A percentile compares a stretch with the other conserved stretches of the same genome.
Conservation (phyloP, 2,329 filamentous ascomycete genomes). For the Alternaria atra region DNA sequence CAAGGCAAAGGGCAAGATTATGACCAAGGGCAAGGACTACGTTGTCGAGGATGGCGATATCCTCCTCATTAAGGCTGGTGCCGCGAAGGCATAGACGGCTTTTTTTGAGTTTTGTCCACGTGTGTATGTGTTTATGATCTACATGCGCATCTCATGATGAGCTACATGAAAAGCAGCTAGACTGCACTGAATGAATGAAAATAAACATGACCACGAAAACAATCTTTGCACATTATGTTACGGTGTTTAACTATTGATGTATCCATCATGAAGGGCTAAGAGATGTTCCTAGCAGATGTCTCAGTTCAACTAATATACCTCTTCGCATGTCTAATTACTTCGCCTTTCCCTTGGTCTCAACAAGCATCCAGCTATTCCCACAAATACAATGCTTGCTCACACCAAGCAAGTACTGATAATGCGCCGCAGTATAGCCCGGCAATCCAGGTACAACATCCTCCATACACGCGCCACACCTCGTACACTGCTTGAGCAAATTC, state of each 20-base stretch:
- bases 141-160: slow-evolving; percentile 22
- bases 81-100: slow-evolving; percentile 70
- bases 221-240: neutral
- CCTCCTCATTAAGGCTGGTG: slow-evolving; percentile 88
- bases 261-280: neutral
- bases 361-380: slow-evolving; percentile 50
- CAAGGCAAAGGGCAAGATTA: slow-evolving; percentile 92
- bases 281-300: neutral
- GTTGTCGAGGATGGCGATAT: slow-evolving; percentile 84
- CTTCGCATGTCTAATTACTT: neutral
- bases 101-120: slow-evolving; percentile 9
- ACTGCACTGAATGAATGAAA: slow-evolving; percentile 33
- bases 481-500: slow-evolving; percentile 51
- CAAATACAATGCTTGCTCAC: slow-evolving; percentile 53
- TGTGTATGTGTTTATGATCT: slow-evolving; percentile 16
- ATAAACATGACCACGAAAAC: slow-evolving; percentile 10
- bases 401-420: slow-evolving; percentile 47
- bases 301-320: neutral
- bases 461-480: slow-evolving; percentile 57
- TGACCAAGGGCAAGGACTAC: slow-evolving; percentile 99
- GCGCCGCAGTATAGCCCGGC: slow-evolving; percentile 41
- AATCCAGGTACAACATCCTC: slow-evolving; percentile 54
- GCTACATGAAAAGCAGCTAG: slow-evolving; percentile 29
- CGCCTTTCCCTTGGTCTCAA: slow-evolving; percentile 31
- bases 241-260: neutral